phyloP scores from a whole-genome alignment of 2,329 filamentous ascomycete species.

The Fusarium zealandicum region DNA sequence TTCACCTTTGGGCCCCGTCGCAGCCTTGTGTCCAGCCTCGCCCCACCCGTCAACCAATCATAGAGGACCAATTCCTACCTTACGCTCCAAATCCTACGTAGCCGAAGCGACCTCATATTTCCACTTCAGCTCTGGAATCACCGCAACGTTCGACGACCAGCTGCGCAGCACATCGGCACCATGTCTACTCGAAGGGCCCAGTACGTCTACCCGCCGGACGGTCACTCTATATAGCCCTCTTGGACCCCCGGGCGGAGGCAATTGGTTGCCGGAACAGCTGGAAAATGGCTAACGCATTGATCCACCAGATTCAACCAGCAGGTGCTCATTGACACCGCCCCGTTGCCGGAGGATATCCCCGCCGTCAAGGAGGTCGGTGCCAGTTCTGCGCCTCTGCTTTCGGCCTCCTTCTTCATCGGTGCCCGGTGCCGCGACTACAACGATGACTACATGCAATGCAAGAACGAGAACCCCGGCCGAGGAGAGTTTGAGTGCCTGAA shows the following conservation, averaged over 20 bases:
- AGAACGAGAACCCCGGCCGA: slow-evolving; percentile 87
- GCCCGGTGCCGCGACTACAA: slow-evolving; percentile 94
- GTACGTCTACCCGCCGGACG: slow-evolving; percentile 44
- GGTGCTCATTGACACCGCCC: slow-evolving; percentile 93
- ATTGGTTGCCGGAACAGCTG: slow-evolving; percentile 32
- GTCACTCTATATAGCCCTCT: not conserved
- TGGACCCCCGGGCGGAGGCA: slow-evolving; percentile 17
- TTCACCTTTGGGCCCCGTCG: slow-evolving; percentile 14
- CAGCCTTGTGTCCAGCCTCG: slow-evolving; percentile 43
- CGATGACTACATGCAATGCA: slow-evolving; percentile 99
- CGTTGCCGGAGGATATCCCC: slow-evolving; percentile 89
- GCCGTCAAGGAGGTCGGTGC: slow-evolving; percentile 92
- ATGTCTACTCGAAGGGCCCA: slow-evolving; percentile 54
- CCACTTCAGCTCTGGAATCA: slow-evolving; percentile 41
- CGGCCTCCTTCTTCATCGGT: slow-evolving; percentile 95
- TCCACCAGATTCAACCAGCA: slow-evolving; percentile 86
- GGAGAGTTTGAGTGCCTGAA: slow-evolving; percentile 95
- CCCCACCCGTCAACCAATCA: slow-evolving; percentile 47
- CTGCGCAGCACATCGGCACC: slow-evolving; percentile 43
- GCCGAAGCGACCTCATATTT: slow-evolving; percentile 41
- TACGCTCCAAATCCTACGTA: slow-evolving; percentile 45
- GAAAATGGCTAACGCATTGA: slow-evolving; percentile 43
- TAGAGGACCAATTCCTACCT: slow-evolving; percentile 50
- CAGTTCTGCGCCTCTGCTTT: slow-evolving; percentile 89
- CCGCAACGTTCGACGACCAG: slow-evolving; percentile 39